These are phyloP conservation scores for Fragilariopsis cylindrus DNA, from an alignment of 108 stramenopile genomes.

Conservation along the genomic window DNA sequence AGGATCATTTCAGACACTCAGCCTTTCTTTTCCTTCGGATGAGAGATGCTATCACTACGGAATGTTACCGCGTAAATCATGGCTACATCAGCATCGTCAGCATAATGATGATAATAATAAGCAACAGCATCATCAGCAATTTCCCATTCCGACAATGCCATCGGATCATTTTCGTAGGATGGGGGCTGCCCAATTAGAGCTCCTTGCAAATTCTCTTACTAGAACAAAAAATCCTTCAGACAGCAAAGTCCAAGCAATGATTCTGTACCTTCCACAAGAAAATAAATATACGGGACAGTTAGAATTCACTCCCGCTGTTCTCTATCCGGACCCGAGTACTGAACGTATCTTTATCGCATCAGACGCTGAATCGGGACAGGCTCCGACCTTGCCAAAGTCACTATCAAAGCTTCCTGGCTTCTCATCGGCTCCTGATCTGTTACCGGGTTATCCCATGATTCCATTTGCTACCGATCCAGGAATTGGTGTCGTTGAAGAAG, in stretches of 20 bases:
- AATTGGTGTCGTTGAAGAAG: slow-evolving; percentile 60
- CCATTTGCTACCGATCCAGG: slow-evolving; percentile 33
- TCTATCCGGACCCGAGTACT: slow-evolving; percentile 66
- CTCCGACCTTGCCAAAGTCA: slow-evolving; percentile 49
- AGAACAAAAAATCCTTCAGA: slow-evolving; percentile 21
- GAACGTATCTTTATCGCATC: slow-evolving; percentile 81
- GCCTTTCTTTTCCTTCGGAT: neutral
- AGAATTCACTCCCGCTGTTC: slow-evolving; percentile 77
- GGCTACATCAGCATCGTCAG: neutral
- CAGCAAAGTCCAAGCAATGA: slow-evolving; percentile 74
- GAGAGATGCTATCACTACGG: neutral
- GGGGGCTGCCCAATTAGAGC: slow-evolving; percentile 78
- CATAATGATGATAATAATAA: neutral
- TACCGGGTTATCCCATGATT: slow-evolving; percentile 68
- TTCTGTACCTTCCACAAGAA: slow-evolving; percentile 83
- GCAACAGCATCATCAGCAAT: slow-evolving; percentile 4
- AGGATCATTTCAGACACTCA: slow-evolving; percentile 2
- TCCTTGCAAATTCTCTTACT: slow-evolving; percentile 67
- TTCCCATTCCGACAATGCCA: slow-evolving; percentile 70
- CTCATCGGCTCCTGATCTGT: slow-evolving; percentile 44
- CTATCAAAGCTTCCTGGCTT: slow-evolving; percentile 65
- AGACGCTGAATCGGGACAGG: slow-evolving; percentile 54
- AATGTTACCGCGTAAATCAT: neutral
- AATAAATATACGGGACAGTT: slow-evolving; percentile 73
- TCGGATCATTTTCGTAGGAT: slow-evolving; percentile 65